Percentiles rank a stretch among this genome's conserved stretches.
Conservation (phyloP, 2,329 filamentous ascomycete species). For the Purpureocillium lavendulum region DNA sequence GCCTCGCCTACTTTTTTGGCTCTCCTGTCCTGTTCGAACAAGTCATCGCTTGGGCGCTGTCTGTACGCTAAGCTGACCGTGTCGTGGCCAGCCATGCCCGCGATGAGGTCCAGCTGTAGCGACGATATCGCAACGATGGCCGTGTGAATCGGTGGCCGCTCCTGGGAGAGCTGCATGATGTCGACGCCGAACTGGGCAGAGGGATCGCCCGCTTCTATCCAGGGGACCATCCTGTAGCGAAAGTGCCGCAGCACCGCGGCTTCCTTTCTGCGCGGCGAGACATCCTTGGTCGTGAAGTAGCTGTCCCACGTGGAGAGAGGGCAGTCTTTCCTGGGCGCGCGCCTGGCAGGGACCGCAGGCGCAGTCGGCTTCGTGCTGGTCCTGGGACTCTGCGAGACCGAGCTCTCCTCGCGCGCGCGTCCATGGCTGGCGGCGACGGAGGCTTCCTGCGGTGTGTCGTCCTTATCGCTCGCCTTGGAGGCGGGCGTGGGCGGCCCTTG, state of each 20-base stretch:
- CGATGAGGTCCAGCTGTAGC: slow-evolving; percentile 4
- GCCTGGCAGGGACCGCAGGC: neutral
- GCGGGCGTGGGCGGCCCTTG: neutral
- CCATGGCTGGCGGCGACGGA: neutral
- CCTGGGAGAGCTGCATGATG: slow-evolving; percentile 10
- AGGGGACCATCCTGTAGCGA: slow-evolving; percentile 12
- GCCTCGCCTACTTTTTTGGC: slow-evolving; percentile 2
- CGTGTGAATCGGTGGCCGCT: neutral
- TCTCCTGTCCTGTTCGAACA: neutral
- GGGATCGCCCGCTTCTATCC: slow-evolving; percentile 12
- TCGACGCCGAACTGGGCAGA: slow-evolving; percentile 7
- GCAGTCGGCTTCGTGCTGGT: slow-evolving; percentile 1
- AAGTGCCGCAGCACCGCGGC: slow-evolving; percentile 11
- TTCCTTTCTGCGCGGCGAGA: slow-evolving; percentile 3
- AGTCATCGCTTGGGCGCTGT: too few species aligned
- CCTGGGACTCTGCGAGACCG: neutral
- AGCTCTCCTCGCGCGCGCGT: neutral
- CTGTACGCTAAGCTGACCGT: too few species aligned
- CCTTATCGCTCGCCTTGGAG: neutral
- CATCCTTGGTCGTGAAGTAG: slow-evolving; percentile 8
- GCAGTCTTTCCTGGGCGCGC: neutral
- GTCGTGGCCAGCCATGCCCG: neutral
- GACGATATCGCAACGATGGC: slow-evolving; percentile 7
- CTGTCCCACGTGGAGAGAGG: slow-evolving; percentile 9
- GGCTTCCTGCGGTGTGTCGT: neutral